These are phyloP conservation scores for Pyrenula massariospora DNA, from an alignment of 495 filamentous ascomycete genomes.

Conservation along the genomic window DNA sequence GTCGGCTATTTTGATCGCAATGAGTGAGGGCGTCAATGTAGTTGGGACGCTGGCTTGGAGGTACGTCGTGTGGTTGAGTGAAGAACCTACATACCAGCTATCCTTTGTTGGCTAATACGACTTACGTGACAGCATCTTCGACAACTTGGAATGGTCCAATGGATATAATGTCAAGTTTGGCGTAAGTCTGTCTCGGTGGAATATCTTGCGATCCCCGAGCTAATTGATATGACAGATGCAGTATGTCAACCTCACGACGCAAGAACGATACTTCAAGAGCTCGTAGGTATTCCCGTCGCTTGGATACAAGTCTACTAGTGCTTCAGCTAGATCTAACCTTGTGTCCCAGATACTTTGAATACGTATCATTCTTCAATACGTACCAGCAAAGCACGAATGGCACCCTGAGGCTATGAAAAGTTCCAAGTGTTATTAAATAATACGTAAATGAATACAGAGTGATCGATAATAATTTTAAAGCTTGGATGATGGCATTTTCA, in stretches of 20 bases:
- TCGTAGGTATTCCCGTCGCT: too few relatives aligned
- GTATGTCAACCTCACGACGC: not conserved
- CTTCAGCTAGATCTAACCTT: too few relatives aligned
- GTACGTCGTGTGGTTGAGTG: not conserved
- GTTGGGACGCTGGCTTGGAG: constrained; percentile 34
- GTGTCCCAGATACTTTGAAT: not conserved
- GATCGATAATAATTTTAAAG: too few relatives aligned
- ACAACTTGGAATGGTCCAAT: constrained; percentile 11
- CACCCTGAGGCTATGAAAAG: not conserved
- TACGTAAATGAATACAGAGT: too few relatives aligned
- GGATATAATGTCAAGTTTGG: constrained; percentile 8
- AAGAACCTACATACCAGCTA: too few relatives aligned
- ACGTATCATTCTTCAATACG: not conserved
- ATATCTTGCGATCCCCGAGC: constrained; percentile 5
- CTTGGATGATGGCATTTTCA: too few relatives aligned
- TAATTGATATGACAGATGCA: not conserved
- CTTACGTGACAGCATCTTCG: not conserved
- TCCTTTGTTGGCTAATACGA: too few relatives aligned
- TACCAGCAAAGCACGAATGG: not conserved
- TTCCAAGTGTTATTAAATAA: too few relatives aligned
- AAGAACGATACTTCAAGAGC: not conserved
- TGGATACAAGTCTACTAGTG: too few relatives aligned
- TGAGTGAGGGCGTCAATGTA: constrained; percentile 29
- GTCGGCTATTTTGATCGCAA: constrained; percentile 29
- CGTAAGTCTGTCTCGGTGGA: constrained; percentile 1